A percentile compares a stretch with the other conserved stretches of the same genome.
Conservation (phyloP, 441 rosid genomes). For the Croton setiger region DNA sequence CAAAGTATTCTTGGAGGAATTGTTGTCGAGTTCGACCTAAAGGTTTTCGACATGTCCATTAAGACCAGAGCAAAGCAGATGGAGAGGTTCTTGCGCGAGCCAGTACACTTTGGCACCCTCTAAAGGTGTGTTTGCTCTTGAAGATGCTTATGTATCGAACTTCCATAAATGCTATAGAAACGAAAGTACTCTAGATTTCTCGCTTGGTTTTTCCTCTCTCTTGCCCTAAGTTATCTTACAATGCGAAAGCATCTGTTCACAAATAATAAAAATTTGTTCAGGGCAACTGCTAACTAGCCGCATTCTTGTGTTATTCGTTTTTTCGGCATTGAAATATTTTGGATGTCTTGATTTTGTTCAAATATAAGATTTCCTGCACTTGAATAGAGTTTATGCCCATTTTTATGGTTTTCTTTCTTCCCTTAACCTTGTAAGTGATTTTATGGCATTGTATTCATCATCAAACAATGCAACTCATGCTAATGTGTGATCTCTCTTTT, state of each 20-base stretch:
- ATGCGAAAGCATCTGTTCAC: conserved; percentile 28
- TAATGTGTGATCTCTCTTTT: no score
- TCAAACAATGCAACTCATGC: no score
- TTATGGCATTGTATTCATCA: no score
- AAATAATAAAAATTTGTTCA: conserved; percentile 34
- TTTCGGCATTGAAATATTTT: not conserved
- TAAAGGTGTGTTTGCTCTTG: conserved; percentile 24
- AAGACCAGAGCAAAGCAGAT: conserved; percentile 81
- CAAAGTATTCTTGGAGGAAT: conserved; percentile 88
- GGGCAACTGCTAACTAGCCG: conserved; percentile 18
- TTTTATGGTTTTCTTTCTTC: no score
- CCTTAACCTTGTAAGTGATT: no score
- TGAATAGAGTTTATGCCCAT: not conserved
- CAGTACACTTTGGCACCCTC: conserved; percentile 36
- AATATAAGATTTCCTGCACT: not conserved
- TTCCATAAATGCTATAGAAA: conserved; percentile 9
- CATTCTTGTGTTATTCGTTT: conserved; percentile 16
- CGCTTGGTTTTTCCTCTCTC: conserved; percentile 29
- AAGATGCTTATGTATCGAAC: conserved; percentile 15
- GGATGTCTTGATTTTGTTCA: conserved; percentile 10
- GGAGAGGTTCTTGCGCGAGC: conserved; percentile 89
- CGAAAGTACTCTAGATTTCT: conserved; percentile 16
- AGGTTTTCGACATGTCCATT: conserved; percentile 96
- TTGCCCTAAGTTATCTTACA: conserved; percentile 15
- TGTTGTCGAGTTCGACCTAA: conserved; percentile 65